phyloP scores from a whole-genome alignment of 805 yeast genomes.

The Candida coleopterorum region DNA sequence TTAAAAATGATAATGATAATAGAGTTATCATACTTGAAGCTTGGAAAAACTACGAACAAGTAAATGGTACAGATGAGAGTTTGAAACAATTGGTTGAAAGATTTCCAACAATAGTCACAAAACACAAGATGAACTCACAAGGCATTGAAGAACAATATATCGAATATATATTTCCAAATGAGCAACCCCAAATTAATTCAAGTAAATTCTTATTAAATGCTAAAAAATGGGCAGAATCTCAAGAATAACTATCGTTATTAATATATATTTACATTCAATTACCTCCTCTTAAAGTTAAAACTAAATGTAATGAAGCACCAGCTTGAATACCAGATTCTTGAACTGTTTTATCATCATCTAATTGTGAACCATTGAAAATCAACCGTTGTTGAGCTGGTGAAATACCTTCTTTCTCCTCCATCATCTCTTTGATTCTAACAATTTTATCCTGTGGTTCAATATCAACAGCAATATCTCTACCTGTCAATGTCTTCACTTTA shows the following conservation, averaged over 20 bases:
- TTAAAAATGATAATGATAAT: slow-evolving; percentile 39
- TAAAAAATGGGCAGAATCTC: slow-evolving; percentile 17
- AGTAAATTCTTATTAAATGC: slow-evolving; percentile 41
- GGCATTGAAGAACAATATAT: slow-evolving; percentile 50
- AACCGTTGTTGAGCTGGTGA: slow-evolving; percentile 95
- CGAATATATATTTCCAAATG: slow-evolving; percentile 69
- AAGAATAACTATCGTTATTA: background rate
- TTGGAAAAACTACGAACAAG: slow-evolving; percentile 57
- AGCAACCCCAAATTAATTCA: slow-evolving; percentile 26
- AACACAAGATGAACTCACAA: slow-evolving; percentile 33
- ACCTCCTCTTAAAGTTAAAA: slow-evolving; percentile 91
- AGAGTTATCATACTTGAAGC: slow-evolving; percentile 56
- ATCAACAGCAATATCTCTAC: slow-evolving; percentile 76
- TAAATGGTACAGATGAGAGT: slow-evolving; percentile 49
- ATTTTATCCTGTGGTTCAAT: slow-evolving; percentile 66
- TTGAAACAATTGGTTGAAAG: slow-evolving; percentile 35
- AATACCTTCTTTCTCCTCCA: slow-evolving; percentile 95
- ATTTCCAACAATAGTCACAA: slow-evolving; percentile 51
- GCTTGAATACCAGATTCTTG: slow-evolving; percentile 71
- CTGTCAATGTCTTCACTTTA: slow-evolving; percentile 74
- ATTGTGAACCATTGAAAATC: slow-evolving; percentile 85
- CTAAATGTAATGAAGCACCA: slow-evolving; percentile 86
- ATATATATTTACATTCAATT: background rate
- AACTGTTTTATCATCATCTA: slow-evolving; percentile 79
- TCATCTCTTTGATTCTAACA: slow-evolving; percentile 76